Conservation (phyloP, 805 yeast species). For the Komagataella mondaviorum region DNA sequence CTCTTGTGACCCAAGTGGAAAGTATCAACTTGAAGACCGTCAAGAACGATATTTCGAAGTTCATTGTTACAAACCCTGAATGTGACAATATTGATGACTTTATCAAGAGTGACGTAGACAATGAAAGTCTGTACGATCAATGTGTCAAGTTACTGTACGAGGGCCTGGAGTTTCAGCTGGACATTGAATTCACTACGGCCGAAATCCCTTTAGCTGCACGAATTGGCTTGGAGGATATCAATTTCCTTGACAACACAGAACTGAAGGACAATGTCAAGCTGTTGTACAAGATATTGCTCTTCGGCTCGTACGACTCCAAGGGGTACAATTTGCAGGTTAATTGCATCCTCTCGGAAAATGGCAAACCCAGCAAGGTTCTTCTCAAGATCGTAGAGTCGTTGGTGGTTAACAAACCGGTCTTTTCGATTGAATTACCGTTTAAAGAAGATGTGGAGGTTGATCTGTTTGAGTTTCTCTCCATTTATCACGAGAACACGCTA, state of each 20-base stretch:
- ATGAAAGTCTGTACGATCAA: neutral
- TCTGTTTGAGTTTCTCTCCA: constrained; percentile 1
- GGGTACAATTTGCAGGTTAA: neutral
- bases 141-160: neutral
- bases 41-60: neutral
- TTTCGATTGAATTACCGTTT: neutral
- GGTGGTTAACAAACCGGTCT: neutral
- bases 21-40: neutral
- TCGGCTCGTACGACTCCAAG: neutral
- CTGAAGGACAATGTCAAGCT: neutral
- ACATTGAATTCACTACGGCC: neutral
- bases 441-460: neutral
- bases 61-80: neutral
- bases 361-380: neutral
- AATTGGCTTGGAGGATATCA: neutral
- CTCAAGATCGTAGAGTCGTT: neutral
- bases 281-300: neutral
- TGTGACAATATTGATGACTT: neutral
- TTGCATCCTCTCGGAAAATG: neutral
- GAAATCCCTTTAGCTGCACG: neutral
- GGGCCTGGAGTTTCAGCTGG: neutral
- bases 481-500: neutral
- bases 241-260: neutral
- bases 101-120: neutral
- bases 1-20: neutral